Evolutionary conservation across 2,329 filamentous ascomycete genomes (phyloP), one percentile per base, ranked within the genome.

Genomic region (Trichophyton benhamiae): DNA sequence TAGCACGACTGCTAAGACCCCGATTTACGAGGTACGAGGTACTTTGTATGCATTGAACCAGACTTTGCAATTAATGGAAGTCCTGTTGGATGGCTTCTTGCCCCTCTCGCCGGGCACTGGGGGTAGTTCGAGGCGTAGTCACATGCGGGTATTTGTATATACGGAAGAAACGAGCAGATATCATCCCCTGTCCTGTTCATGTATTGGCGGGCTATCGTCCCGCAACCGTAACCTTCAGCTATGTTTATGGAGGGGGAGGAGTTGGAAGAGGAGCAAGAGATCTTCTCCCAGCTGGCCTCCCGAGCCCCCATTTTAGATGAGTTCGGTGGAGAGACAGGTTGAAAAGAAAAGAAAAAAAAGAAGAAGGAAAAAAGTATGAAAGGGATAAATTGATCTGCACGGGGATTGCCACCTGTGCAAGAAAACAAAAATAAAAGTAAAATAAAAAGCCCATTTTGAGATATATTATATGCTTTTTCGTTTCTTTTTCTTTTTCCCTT

Each of bases 331-430:
- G 52, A 55, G 52, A 55, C 13, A 17, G 11, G 9, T 13, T 2
- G 5, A 3, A 33, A 36, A 3, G 20, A 33, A 36, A 30, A 36
- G 1, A 36, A 33, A 36, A 30, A 36, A 3, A 33, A 33, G 11
- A 33, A 55, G 27, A 8, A 55, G 17, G 36, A n/a, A 7, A 55
- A 55, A 36, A 13, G 33, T 38, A 36, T n/a, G 17, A 4, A 36
- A 55, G 25, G 52, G 52, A 55, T 55, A 17, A 20, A 55, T 38
- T 55, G 52, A 55, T 55, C 52, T 55, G 52, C 52, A 33, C 52
- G 52, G 52, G 52, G 52, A 55, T 55, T 55, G 52, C 52, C 52
- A 55, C 52, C 49, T 36, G 30, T 15, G 6, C 52, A 33, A 27
- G 46, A 27, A 27, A 53, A 53, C 27, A 27, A 13, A n/a, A 53